Evolutionary conservation across 805 yeast genomes (phyloP), one percentile per base, ranked within the genome.

Genomic region (Komagataella pseudopastoris): DNA sequence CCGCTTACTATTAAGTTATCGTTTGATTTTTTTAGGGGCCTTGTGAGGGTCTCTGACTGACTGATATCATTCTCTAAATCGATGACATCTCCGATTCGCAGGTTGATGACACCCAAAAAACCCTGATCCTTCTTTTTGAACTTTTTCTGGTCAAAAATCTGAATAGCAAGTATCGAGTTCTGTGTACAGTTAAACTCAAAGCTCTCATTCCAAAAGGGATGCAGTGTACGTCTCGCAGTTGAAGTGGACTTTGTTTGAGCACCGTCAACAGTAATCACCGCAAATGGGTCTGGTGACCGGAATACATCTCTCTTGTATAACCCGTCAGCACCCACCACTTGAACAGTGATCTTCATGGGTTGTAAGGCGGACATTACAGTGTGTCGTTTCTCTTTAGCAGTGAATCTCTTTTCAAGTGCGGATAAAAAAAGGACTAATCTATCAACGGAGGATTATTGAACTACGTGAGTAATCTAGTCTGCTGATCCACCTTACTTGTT

Each of bases 51-150:
- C 66, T 90, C 96, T 64, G 85, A 90, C 64, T 67, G 73, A 12
- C 66, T 55, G 3, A 59, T 52, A 54, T 65, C 67, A 52, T 69
- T 30, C 22, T 22, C 70, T 51, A 83, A 72, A 63, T 89, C 95
- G 53, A 91, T 77, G 24, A 87, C 88, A 65, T 93, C 98, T 46
- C 91, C 91, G 30, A 93, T 78, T 57, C 95, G 76, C 50, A 93
- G 78, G 65, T 93, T 93, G 55, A 93, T 93, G 17, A 93, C 98
- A 53, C 99, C 99, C 51, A 93, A 72, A 60, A 93, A 93, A 4
- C 99, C 99, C 68, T 93, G 99, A 65, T 93, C 99, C 76, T 89
- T 90, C 80, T 88, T 89, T 67, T 93, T 93, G 72, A 93, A 93
- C 68, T 93, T 93, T 66, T 89, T 90, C 66, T 91, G 98, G 66